Conservation (phyloP, 306 rosid genomes). For the Erythrophleum fordii region DNA sequence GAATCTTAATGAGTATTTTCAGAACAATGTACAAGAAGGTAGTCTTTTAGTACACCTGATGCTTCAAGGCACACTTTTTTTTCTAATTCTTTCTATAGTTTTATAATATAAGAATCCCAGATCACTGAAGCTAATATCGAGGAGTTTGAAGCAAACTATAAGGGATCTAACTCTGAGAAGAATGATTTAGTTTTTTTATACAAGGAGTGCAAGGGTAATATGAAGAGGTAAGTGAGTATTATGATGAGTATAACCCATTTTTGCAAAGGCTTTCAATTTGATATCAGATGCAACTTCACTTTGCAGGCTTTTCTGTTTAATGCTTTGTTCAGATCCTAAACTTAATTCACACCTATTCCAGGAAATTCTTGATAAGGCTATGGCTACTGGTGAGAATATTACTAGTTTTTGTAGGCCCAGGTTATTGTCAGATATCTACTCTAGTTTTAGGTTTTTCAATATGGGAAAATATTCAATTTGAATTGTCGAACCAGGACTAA, state of each 20-base stretch:
- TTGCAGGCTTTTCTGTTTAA: constrained; percentile 68
- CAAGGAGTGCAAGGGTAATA: constrained; percentile 63
- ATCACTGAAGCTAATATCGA: constrained; percentile 73
- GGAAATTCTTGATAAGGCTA: constrained; percentile 67
- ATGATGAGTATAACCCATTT: not conserved
- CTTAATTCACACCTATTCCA: constrained; percentile 68
- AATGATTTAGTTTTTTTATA: constrained; percentile 62
- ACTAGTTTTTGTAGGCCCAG: constrained; percentile 16
- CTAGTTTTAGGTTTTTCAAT: constrained; percentile 27
- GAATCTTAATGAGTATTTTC: constrained; percentile 65
- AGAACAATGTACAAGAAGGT: constrained; percentile 74
- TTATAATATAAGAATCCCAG: constrained; percentile 37
- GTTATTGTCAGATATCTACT: constrained; percentile 1
- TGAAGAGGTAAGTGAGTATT: constrained; percentile 55
- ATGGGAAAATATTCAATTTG: not conserved
- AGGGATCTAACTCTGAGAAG: constrained; percentile 67
- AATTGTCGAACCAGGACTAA: constrained; percentile 16
- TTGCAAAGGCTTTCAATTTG: constrained; percentile 24
- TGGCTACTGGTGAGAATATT: constrained; percentile 59
- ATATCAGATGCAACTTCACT: constrained; percentile 9
- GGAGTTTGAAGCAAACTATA: constrained; percentile 68
- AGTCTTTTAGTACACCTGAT: not conserved
- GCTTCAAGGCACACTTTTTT: not conserved
- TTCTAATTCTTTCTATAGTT: not conserved
- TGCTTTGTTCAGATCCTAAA: constrained; percentile 77